Evolutionary conservation across 768 basidiomycete genomes (phyloP).

Genomic region (Fomitopsis pulvina): DNA sequence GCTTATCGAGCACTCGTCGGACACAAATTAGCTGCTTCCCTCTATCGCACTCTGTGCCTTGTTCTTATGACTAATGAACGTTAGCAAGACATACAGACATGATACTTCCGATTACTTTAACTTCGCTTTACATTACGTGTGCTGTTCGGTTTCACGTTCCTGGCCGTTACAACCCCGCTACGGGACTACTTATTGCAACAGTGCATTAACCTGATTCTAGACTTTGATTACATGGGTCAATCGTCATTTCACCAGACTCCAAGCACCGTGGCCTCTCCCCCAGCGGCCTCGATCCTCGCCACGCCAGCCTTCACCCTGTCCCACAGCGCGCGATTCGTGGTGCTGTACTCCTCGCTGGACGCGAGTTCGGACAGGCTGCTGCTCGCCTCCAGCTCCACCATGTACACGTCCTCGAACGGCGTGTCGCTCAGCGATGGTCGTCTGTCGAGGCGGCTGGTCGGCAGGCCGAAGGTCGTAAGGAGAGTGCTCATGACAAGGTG

Average conservation of each 20-base stretch:
- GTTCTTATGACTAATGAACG: no score
- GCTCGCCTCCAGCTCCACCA: constrained; percentile 46
- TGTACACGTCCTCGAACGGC: constrained; percentile 57
- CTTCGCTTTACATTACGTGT: no score
- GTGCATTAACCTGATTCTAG: not conserved
- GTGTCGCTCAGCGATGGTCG: constrained; percentile 42
- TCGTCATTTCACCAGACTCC: constrained; percentile 13
- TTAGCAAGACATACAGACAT: no score
- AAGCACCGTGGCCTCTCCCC: constrained; percentile 13
- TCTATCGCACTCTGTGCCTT: no score
- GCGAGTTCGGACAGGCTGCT: constrained; percentile 26
- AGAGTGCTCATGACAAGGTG: constrained; percentile 20
- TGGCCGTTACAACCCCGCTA: no score
- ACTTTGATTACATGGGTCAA: no score
- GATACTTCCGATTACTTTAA: no score
- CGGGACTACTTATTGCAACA: no score
- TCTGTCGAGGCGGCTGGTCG: constrained; percentile 52
- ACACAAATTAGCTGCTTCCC: no score
- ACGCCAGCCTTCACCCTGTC: constrained; percentile 12
- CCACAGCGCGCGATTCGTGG: constrained; percentile 5
- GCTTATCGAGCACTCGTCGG: constrained; percentile 3
- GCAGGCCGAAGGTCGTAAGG: constrained; percentile 34
- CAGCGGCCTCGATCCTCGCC: constrained; percentile 7
- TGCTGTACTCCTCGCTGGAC: constrained; percentile 27
- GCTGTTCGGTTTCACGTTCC: no score